These are phyloP conservation scores for Colletotrichum karsti DNA, from an alignment of 2,329 filamentous ascomycete species.

Conservation along the genomic window DNA sequence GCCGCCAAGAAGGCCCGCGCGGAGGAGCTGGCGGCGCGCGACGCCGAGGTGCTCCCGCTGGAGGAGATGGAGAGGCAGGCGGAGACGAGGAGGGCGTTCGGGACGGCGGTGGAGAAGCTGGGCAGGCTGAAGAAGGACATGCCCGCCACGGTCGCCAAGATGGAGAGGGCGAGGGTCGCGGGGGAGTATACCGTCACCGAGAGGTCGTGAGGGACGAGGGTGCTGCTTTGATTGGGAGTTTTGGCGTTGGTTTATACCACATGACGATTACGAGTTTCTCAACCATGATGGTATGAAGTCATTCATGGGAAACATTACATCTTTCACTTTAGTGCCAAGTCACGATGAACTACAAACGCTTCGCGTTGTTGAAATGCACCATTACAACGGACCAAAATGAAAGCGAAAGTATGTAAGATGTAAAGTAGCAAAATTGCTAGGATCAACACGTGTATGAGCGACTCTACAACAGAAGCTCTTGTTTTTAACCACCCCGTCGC, in stretches of 20 bases:
- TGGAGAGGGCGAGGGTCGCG: slow-evolving; percentile 70
- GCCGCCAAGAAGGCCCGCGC: slow-evolving; percentile 24
- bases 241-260: slow-evolving; percentile 17
- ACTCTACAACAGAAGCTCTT: slow-evolving; percentile 24
- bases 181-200: slow-evolving; percentile 65
- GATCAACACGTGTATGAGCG: slow-evolving; percentile 10
- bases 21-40: slow-evolving; percentile 31
- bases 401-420: slow-evolving; percentile 24
- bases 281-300: background rate
- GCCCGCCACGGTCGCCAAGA: slow-evolving; percentile 69
- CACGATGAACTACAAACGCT: background rate
- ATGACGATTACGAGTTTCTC: background rate
- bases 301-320: background rate
- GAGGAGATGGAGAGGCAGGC: slow-evolving; percentile 53
- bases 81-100: slow-evolving; percentile 55
- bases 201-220: slow-evolving; percentile 21
- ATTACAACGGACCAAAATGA: background rate
- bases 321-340: background rate
- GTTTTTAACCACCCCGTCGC: slow-evolving; percentile 17
- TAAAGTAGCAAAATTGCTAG: background rate
- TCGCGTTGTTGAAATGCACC: background rate
- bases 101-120: slow-evolving; percentile 57
- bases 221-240: background rate
- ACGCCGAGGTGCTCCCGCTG: slow-evolving; percentile 38
- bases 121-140: slow-evolving; percentile 65